Base-by-base conservation (phyloP, 2,329 filamentous ascomycete genomes). In the Ophiostoma ulmi region DNA sequence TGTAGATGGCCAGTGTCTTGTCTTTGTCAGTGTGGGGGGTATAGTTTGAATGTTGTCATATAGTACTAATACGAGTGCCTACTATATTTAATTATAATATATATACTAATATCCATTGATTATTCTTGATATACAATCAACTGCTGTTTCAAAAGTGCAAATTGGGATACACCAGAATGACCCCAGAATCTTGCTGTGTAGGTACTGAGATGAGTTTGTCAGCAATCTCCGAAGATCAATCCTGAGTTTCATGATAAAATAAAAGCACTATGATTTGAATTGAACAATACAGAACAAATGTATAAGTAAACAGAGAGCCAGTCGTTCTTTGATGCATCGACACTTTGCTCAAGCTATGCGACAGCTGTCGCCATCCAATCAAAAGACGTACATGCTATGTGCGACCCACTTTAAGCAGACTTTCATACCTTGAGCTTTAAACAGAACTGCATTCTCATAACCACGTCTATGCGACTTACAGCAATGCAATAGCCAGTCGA, bases 1-100 rank as follows among this genome's bases (percentile, higher is more conserved):
- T 76, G 69, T 76, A 73, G 71, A 22, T 13, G 35, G 5, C 13
- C 20, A 7, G 31, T 58, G 13, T 26, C 10, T n/a, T 58, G 13
- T 26, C 10, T n/a, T 58, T 31, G 52, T 48, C 26, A 63, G 5
- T 35, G 58, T 55, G 26, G 3, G 20, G 17, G 52, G 10, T 26
- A 22, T 26, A 26, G n/a, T 5, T 26, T 58, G 52, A 17, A 17
- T 48, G 5, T 17, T 48, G 17, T 10, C 20, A 48, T 55, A 58
- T 31, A 31, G 52, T 31, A 22, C 52, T 20, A 17, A 26, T 58
- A 58, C 22, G n/a, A 58, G 52, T 17, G 52, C 26, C 44, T 58
- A 10, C 52, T 26, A 31, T 58, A 58, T 11, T 26, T 58, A 58
- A 26, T 58, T n/a, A 58, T 58, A 26, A n/a, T 26, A 26, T 58